phyloP scores from a whole-genome alignment of 1,284 basidiomycete genomes.

The Polyporus tsugae region DNA sequence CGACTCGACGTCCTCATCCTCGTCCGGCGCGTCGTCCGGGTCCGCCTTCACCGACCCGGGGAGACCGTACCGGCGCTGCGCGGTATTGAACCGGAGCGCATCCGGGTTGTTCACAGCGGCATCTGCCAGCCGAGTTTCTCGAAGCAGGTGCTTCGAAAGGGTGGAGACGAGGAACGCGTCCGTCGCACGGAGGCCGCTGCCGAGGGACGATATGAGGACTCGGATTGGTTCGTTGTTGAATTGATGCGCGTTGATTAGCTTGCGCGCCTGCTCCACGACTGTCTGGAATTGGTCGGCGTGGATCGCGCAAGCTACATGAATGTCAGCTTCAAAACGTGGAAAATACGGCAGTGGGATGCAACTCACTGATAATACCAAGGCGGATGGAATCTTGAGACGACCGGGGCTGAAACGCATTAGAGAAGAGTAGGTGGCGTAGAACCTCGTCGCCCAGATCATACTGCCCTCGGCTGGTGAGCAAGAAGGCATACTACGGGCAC shows the following conservation, averaged over 20 bases:
- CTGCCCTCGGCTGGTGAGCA: constrained; percentile 72
- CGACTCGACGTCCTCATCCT: constrained; percentile 40
- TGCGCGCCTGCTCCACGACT: constrained; percentile 78
- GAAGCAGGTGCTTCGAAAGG: constrained; percentile 82
- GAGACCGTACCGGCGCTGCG: constrained; percentile 59
- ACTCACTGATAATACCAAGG: constrained; percentile 75
- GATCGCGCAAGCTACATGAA: constrained; percentile 72
- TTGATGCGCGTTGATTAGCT: constrained; percentile 73
- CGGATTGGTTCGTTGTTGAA: constrained; percentile 87
- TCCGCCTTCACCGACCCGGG: constrained; percentile 40
- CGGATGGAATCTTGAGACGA: constrained; percentile 76
- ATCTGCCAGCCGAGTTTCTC: constrained; percentile 78
- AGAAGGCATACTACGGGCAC: constrained; percentile 78
- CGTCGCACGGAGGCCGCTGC: constrained; percentile 70
- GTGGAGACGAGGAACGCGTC: constrained; percentile 80
- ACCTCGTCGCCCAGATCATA: constrained; percentile 82
- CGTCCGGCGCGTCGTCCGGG: constrained; percentile 47
- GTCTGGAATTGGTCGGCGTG: constrained; percentile 60
- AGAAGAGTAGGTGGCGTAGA: constrained; percentile 79
- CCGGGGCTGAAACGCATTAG: constrained; percentile 78
- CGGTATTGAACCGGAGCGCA: constrained; percentile 62
- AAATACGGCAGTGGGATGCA: background rate
- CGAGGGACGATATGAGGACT: constrained; percentile 75
- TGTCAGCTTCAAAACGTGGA: background rate
- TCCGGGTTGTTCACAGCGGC: constrained; percentile 68